These are phyloP conservation scores for Zea mays DNA, from an alignment of 176 grass and related monocot species.

Conservation along the genomic window Zm-B73-REFERENCE-NAM-5.0 NC_050100.1:58652501-58653000, in stretches of 20 bases:
- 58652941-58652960: neutral
- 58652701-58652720: neutral
- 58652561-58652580: neutral
- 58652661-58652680: neutral
- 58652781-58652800: conserved; percentile 32
- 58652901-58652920: conserved; percentile 35
- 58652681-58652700: neutral
- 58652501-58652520: neutral
- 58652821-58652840: conserved; percentile 47
- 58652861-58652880: conserved; percentile 27
- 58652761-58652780: neutral
- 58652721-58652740: neutral
- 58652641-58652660: neutral
- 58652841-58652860: conserved; percentile 34
- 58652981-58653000: neutral
- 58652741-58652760: neutral
- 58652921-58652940: neutral
- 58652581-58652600: neutral
- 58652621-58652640: neutral
- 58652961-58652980: neutral
- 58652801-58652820: conserved; percentile 44
- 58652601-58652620: neutral
- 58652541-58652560: neutral
- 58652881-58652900: conserved; percentile 27
- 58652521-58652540: neutral